Conservation (phyloP, 1,284 basidiomycete genomes). For the Tilletiopsis washingtonensis region DNA sequence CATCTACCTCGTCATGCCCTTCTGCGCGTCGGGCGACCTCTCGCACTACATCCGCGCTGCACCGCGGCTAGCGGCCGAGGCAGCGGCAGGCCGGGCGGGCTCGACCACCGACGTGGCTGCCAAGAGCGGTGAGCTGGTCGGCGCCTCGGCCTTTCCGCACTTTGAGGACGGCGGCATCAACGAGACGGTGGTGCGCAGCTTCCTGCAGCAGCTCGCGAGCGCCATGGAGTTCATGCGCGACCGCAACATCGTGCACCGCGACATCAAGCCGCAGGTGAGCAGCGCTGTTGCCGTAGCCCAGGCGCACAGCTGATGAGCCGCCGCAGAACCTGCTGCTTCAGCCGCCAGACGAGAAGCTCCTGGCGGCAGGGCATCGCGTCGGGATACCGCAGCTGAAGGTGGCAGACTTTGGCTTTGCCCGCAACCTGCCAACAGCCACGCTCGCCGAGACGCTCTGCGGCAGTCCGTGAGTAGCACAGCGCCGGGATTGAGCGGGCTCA, state of each 20-base stretch:
- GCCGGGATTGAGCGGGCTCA: not conserved
- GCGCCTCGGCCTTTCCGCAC: constrained; percentile 62
- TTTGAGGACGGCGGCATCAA: constrained; percentile 82
- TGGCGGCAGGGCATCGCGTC: constrained; percentile 74
- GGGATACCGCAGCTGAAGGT: constrained; percentile 53
- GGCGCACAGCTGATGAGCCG: not conserved
- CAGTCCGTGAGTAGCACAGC: constrained; percentile 63
- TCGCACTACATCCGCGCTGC: constrained; percentile 72
- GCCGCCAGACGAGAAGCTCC: constrained; percentile 68
- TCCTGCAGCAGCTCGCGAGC: constrained; percentile 86
- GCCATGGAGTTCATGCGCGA: constrained; percentile 86
- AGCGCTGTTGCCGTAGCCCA: too few species aligned
- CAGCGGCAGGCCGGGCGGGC: constrained; percentile 14
- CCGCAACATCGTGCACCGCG: constrained; percentile 85
- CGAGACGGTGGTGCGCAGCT: constrained; percentile 82
- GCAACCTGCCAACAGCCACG: constrained; percentile 79
- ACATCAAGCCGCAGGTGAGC: constrained; percentile 79
- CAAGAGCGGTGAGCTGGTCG: constrained; percentile 5
- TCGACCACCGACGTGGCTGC: constrained; percentile 16
- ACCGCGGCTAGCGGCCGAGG: not conserved
- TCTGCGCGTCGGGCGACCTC: constrained; percentile 88
- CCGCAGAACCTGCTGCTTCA: constrained; percentile 76
- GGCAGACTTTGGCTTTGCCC: constrained; percentile 96
- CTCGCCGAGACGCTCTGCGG: constrained; percentile 97
- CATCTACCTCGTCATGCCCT: constrained; percentile 98